These are phyloP conservation scores for Aegle marmelos DNA, from an alignment of 345 rosid genomes.

Conservation along the genomic window DNA sequence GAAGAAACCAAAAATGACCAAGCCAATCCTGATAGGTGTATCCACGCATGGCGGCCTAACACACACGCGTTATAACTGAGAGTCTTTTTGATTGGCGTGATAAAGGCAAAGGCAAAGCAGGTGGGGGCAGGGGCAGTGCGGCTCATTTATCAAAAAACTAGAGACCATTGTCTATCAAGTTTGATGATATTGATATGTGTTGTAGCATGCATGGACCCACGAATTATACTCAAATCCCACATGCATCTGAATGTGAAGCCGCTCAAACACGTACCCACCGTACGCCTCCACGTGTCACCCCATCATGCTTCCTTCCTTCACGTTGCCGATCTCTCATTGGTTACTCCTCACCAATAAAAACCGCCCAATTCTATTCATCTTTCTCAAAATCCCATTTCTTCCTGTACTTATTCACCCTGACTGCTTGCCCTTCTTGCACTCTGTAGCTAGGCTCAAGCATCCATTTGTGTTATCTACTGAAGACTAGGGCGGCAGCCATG, in stretches of 20 bases:
- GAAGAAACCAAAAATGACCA: constrained; percentile 10
- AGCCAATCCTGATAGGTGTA: constrained; percentile 61
- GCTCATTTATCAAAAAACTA: neutral
- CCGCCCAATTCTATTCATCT: neutral
- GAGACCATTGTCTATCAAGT: neutral
- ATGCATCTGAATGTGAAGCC: constrained; percentile 39
- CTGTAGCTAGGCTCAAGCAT: no score
- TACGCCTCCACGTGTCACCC: constrained; percentile 49
- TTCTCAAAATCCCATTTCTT: neutral
- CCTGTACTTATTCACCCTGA: no score
- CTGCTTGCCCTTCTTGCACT: no score
- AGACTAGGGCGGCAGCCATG: constrained; percentile 34
- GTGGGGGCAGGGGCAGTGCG: neutral
- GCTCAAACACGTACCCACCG: constrained; percentile 76
- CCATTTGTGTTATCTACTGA: neutral
- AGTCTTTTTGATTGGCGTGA: constrained; percentile 35
- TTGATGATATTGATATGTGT: constrained; percentile 28
- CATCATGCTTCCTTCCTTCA: constrained; percentile 34
- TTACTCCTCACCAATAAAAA: neutral
- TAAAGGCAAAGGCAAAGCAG: neutral
- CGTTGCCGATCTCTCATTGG: constrained; percentile 55
- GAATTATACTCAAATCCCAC: constrained; percentile 36
- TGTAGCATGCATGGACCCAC: constrained; percentile 52
- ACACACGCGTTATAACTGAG: constrained; percentile 57
- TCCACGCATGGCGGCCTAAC: constrained; percentile 69